phyloP scores from a whole-genome alignment of 805 yeast species.

The Candida nitratophila region DNA sequence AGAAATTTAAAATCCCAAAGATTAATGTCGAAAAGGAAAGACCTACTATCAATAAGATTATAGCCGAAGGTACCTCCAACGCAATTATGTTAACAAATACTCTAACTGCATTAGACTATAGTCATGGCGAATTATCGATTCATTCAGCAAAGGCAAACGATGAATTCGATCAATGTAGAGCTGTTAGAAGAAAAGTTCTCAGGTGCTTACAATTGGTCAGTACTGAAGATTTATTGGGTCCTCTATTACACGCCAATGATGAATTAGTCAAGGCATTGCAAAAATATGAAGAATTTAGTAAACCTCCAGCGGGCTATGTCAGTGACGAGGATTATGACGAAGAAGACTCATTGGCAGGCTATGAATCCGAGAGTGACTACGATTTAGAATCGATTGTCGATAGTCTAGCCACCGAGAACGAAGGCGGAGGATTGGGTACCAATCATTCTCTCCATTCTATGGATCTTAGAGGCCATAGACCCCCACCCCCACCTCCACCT shows the following conservation, averaged over 20 bases:
- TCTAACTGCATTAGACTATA: constrained; percentile 35
- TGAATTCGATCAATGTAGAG: constrained; percentile 68
- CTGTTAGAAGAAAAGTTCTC: constrained; percentile 69
- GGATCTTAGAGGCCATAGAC: constrained; percentile 4
- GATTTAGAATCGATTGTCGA: constrained; percentile 1
- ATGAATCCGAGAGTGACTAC: constrained; percentile 21
- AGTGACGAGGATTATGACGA: constrained; percentile 32
- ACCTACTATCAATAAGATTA: constrained; percentile 58
- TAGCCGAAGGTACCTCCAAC: constrained; percentile 71
- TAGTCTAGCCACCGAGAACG: not conserved
- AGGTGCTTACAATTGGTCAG: constrained; percentile 79
- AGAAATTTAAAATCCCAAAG: constrained; percentile 54
- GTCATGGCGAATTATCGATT: constrained; percentile 45
- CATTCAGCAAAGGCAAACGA: constrained; percentile 56
- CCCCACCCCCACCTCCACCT: constrained; percentile 24
- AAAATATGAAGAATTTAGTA: constrained; percentile 53
- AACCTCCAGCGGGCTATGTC: constrained; percentile 36
- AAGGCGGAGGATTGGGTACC: not conserved
- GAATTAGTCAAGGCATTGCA: constrained; percentile 72
- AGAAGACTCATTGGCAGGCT: constrained; percentile 32
- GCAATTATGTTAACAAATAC: constrained; percentile 65
- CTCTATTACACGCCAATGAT: constrained; percentile 83
- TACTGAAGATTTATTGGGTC: constrained; percentile 82
- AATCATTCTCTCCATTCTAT: not conserved
- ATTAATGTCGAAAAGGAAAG: constrained; percentile 64